phyloP scores from a whole-genome alignment of 106 monocot genomes.

The Alisma plantagoaquatica region DNA sequence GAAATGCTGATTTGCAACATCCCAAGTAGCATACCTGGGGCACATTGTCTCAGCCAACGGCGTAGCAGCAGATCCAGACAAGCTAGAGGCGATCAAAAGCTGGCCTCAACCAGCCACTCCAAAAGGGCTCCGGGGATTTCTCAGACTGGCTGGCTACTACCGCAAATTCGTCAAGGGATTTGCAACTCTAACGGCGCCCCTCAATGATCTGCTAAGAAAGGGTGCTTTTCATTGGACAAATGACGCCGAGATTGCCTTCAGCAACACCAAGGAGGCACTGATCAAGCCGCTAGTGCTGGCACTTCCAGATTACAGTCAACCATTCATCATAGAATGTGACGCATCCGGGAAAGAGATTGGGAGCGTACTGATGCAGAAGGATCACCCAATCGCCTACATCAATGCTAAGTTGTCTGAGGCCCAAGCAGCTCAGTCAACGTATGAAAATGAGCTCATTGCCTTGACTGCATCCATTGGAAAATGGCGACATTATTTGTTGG shows the following conservation, averaged over 20 bases:
- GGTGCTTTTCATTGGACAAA: background rate
- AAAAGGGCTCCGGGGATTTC: background rate
- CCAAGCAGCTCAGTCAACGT: background rate
- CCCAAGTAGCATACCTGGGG: background rate
- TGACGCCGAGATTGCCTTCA: background rate
- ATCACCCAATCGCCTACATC: background rate
- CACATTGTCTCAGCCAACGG: background rate
- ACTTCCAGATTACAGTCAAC: background rate
- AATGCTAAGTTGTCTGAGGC: background rate
- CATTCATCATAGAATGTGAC: background rate
- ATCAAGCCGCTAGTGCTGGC: background rate
- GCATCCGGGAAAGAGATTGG: background rate
- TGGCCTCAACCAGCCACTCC: background rate
- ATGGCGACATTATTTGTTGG: background rate
- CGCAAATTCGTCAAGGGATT: background rate
- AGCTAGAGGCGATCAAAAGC: background rate
- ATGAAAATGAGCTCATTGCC: background rate
- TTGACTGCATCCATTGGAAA: background rate
- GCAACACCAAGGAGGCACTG: background rate
- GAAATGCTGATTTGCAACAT: background rate
- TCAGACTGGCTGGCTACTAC: background rate
- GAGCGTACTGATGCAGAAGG: background rate
- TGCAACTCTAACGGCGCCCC: background rate
- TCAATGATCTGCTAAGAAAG: background rate
- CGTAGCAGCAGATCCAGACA: background rate